A percentile compares a stretch with the other conserved stretches of the same genome.
Evolutionary conservation across 331 rosid genomes (phyloP).

Genomic region (Ulmus americana): DNA sequence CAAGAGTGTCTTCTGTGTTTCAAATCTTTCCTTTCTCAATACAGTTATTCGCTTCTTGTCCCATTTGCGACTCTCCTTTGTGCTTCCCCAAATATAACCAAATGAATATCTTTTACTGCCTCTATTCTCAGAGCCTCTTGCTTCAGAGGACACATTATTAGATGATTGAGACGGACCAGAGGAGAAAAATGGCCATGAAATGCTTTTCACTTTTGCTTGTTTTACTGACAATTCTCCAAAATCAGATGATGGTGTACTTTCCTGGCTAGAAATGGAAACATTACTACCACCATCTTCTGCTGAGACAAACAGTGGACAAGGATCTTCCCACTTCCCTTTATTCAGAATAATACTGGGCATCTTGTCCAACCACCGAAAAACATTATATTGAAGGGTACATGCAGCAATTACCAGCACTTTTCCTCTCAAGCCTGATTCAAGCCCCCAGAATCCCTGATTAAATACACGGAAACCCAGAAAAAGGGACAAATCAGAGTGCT

Average conservation of each 20-base stretch:
- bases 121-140: conserved; percentile 44
- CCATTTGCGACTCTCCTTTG: conserved; percentile 90
- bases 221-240: conserved; percentile 35
- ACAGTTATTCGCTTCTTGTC: conserved; percentile 62
- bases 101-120: conserved; percentile 56
- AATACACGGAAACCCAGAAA: conserved; percentile 70
- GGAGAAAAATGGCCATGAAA: conserved; percentile 31
- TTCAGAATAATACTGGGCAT: conserved; percentile 55
- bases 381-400: conserved; percentile 95
- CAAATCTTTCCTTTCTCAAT: conserved; percentile 86
- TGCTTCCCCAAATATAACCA: conserved; percentile 87
- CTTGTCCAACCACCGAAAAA: conserved; percentile 79
- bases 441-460: conserved; percentile 77
- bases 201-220: conserved; percentile 38
- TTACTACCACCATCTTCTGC: conserved; percentile 43
- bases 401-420: conserved; percentile 89
- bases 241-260: conserved; percentile 32
- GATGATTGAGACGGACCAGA: conserved; percentile 42
- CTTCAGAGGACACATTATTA: conserved; percentile 39
- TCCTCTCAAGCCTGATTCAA: conserved; percentile 92
- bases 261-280: conserved; percentile 41
- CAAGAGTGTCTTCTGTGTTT: conserved; percentile 64
- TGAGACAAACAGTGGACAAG: conserved; percentile 82
- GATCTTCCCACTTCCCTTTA: conserved; percentile 77
- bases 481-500: conserved; percentile 50